phyloP scores from a whole-genome alignment of 2,329 filamentous ascomycete genomes.

The Ophiostoma angusticollis region DNA sequence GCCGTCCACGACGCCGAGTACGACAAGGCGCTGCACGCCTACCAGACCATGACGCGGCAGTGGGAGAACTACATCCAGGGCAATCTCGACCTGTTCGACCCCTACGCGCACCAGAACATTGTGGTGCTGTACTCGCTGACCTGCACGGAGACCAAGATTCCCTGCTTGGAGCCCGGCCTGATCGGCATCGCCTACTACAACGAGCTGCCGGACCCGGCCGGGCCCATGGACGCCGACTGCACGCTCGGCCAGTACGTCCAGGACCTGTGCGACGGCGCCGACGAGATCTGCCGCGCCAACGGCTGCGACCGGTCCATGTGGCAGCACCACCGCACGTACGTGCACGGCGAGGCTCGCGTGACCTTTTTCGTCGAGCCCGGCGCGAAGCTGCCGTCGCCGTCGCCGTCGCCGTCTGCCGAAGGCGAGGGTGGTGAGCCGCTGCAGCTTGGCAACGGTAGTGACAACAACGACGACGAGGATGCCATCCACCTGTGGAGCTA shows the following conservation, averaged over 20 bases:
- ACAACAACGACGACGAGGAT: slow-evolving; percentile 24
- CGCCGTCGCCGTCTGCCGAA: not conserved
- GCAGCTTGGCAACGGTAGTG: slow-evolving; percentile 18
- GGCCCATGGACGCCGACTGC: slow-evolving; percentile 69
- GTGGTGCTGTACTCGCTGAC: slow-evolving; percentile 88
- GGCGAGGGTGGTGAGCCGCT: not conserved
- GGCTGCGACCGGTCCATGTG: slow-evolving; percentile 81
- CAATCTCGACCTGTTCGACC: slow-evolving; percentile 81
- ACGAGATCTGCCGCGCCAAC: slow-evolving; percentile 66
- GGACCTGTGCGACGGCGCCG: slow-evolving; percentile 66
- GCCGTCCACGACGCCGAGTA: slow-evolving; percentile 96
- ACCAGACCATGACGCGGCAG: slow-evolving; percentile 84
- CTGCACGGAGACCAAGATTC: slow-evolving; percentile 85
- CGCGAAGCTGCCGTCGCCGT: slow-evolving; percentile 34
- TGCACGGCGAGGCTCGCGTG: slow-evolving; percentile 88
- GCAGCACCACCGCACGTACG: slow-evolving; percentile 91
- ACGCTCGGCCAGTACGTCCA: slow-evolving; percentile 93
- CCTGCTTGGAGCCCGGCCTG: slow-evolving; percentile 83
- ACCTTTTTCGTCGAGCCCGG: slow-evolving; percentile 74
- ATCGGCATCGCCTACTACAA: slow-evolving; percentile 88
- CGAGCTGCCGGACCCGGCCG: slow-evolving; percentile 55
- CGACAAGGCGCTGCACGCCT: slow-evolving; percentile 86
- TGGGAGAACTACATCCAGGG: slow-evolving; percentile 94
- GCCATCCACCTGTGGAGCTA: slow-evolving; percentile 96
- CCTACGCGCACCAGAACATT: slow-evolving; percentile 91